A percentile compares a stretch with the other conserved stretches of the same genome.
Conservation (phyloP, 495 filamentous ascomycete species). For the Penicillium psychrofluorescens region DNA sequence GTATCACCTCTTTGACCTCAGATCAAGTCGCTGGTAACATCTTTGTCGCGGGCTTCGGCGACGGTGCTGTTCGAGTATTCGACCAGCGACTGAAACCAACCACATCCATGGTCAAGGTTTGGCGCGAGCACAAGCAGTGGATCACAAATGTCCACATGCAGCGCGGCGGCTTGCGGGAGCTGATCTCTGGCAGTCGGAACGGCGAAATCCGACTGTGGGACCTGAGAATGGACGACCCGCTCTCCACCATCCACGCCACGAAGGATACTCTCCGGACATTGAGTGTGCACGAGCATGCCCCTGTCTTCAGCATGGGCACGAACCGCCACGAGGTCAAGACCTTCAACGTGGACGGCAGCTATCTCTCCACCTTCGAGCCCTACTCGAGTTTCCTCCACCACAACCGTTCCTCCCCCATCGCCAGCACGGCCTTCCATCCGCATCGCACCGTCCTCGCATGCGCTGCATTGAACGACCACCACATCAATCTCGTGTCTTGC, state of each 20-base stretch:
- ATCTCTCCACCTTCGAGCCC: conserved; percentile 75
- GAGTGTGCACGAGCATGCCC: conserved; percentile 92
- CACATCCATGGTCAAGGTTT: conserved; percentile 85
- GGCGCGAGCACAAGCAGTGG: conserved; percentile 94
- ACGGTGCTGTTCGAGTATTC: conserved; percentile 92
- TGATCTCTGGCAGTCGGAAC: conserved; percentile 78
- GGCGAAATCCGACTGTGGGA: conserved; percentile 97
- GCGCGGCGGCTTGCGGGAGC: conserved; percentile 83
- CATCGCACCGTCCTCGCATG: conserved; percentile 89
- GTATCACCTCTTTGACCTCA: conserved; percentile 89
- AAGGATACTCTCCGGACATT: conserved; percentile 73
- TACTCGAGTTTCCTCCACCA: conserved; percentile 82
- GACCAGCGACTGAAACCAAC: conserved; percentile 77
- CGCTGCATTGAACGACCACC: conserved; percentile 49
- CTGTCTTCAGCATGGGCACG: conserved; percentile 89
- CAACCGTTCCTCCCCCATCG: conserved; percentile 68
- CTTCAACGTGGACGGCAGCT: conserved; percentile 75
- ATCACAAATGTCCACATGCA: conserved; percentile 95
- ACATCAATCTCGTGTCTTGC: conserved; percentile 40
- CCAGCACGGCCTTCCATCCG: conserved; percentile 90
- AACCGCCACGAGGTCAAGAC: conserved; percentile 82
- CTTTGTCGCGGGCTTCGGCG: conserved; percentile 93
- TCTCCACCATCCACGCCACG: conserved; percentile 69
- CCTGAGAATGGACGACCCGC: conserved; percentile 70
- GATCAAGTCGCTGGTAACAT: conserved; percentile 96